Conservation (phyloP, 257 asterid species). For the Knoxia roxburghii region DNA sequence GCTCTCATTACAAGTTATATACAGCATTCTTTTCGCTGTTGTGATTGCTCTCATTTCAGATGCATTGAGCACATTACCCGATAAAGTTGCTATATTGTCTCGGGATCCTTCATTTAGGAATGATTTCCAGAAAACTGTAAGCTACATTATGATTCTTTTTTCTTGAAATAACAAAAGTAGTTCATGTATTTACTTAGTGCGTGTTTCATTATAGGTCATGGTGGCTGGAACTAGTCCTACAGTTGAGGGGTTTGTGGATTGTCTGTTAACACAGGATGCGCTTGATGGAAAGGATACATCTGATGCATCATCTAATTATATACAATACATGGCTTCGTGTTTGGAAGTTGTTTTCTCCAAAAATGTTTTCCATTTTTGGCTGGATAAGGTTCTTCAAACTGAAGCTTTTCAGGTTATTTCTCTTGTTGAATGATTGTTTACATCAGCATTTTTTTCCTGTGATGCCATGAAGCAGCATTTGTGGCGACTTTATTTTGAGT, state of each 20-base stretch:
- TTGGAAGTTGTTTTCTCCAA: conserved; percentile 70
- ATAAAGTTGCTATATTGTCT: conserved; percentile 66
- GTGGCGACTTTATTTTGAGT: background rate
- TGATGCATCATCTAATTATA: conserved; percentile 43
- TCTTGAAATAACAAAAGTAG: background rate
- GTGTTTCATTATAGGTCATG: conserved; percentile 60
- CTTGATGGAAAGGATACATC: conserved; percentile 48
- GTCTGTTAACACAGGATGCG: conserved; percentile 76
- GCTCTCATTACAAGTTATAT: conserved; percentile 56
- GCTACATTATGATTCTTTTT: conserved; percentile 28
- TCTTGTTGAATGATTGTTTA: background rate
- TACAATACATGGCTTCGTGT: conserved; percentile 50
- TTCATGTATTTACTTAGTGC: conserved; percentile 5
- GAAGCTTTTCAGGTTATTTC: conserved; percentile 84
- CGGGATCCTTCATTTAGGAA: conserved; percentile 69
- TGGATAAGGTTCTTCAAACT: conserved; percentile 71
- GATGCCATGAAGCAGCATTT: background rate
- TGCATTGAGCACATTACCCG: conserved; percentile 69
- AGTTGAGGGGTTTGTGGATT: conserved; percentile 77
- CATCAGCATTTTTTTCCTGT: background rate
- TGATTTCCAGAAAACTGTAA: conserved; percentile 80
- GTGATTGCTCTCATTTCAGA: conserved; percentile 84
- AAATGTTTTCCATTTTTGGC: conserved; percentile 85
- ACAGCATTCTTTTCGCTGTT: conserved; percentile 82
- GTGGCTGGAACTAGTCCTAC: conserved; percentile 59